Evolutionary conservation across 495 filamentous ascomycete genomes (phyloP).

Genomic region (Podospora pseudocomata): DNA sequence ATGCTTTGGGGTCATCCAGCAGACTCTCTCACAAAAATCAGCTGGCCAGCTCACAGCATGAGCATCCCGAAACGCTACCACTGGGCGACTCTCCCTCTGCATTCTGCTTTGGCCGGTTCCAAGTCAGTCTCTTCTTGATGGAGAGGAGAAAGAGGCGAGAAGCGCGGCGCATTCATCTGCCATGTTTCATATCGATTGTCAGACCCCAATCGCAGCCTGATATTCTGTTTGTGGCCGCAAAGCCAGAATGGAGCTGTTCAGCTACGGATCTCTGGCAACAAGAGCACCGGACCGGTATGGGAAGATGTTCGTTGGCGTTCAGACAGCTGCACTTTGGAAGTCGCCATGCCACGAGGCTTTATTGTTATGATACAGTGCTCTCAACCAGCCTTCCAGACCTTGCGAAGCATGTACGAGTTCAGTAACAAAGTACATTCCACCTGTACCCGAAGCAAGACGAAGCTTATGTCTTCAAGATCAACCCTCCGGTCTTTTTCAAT

Average conservation of each 20-base stretch:
- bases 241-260: conserved; percentile 75
- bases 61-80: conserved; percentile 65
- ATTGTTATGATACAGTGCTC: conserved; percentile 62
- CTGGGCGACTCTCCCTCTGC: conserved; percentile 63
- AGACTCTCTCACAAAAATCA: conserved; percentile 39
- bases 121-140: conserved; percentile 64
- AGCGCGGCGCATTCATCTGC: conserved; percentile 59
- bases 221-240: conserved; percentile 63
- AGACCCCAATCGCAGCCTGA: conserved; percentile 64
- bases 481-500: conserved; percentile 67
- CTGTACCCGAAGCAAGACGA: conserved; percentile 65
- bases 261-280: conserved; percentile 66
- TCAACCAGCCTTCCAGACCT: conserved; percentile 66
- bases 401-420: conserved; percentile 81
- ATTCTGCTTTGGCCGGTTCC: conserved; percentile 73
- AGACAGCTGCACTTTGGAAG: conserved; percentile 54
- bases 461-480: conserved; percentile 57
- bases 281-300: conserved; percentile 68
- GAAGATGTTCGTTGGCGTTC: conserved; percentile 73
- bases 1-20: conserved; percentile 58
- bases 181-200: conserved; percentile 68
- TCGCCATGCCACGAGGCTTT: conserved; percentile 67
- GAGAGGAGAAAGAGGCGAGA: too few species aligned
- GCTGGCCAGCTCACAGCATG: conserved; percentile 34
- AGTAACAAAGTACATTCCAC: conserved; percentile 66